Evolutionary conservation across 371 early-diverging fungal species (phyloP).

Genomic region (Lichtheimia hyalospora): DNA sequence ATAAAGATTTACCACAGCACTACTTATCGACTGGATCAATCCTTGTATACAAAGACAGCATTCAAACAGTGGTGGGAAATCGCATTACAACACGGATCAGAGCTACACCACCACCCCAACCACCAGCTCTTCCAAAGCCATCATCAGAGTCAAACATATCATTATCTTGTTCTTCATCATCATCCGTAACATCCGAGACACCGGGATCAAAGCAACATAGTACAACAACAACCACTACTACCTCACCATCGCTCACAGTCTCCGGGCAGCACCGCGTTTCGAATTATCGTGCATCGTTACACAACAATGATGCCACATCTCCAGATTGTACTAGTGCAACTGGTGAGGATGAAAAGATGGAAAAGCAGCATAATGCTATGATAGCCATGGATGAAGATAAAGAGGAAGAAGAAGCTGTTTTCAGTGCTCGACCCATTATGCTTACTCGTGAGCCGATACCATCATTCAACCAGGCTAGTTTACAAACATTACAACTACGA

Average conservation of each 20-base stretch:
- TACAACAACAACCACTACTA: too few relatives aligned
- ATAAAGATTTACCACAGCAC: not conserved
- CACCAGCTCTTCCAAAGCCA: constrained; percentile 12
- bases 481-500: constrained; percentile 37
- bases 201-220: too few relatives aligned
- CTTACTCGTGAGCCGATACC: constrained; percentile 14
- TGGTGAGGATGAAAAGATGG: too few relatives aligned
- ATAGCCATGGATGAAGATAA: not conserved
- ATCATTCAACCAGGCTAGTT: constrained; percentile 32
- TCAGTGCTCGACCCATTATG: constrained; percentile 7
- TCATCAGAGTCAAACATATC: constrained; percentile 2
- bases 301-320: too few relatives aligned
- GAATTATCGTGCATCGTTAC: too few relatives aligned
- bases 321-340: too few relatives aligned
- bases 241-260: too few relatives aligned
- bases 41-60: not conserved
- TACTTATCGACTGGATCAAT: constrained; percentile 3
- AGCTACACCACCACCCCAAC: constrained; percentile 6
- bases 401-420: not conserved
- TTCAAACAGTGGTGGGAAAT: constrained; percentile 5
- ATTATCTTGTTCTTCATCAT: not conserved
- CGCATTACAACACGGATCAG: constrained; percentile 2
- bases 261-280: too few relatives aligned
- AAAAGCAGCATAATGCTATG: too few relatives aligned
- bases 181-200: too few relatives aligned